These are phyloP conservation scores for Volvox reticuliferus DNA, from an alignment of 139 green algal genomes.

Conservation along the genomic window DNA sequence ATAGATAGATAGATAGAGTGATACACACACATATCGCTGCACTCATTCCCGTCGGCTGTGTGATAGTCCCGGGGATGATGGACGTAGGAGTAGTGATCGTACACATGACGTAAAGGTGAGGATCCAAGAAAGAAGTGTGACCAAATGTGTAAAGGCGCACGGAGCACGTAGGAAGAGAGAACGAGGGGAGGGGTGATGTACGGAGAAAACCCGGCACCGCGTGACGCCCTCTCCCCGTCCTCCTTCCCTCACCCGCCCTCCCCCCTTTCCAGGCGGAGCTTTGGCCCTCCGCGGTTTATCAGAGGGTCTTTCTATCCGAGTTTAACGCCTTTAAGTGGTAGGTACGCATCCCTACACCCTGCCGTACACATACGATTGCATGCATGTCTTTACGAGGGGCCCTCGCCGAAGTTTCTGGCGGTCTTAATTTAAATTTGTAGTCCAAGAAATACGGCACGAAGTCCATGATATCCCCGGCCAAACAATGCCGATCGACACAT, in stretches of 20 bases:
- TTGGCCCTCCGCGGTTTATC: slow-evolving; percentile 53
- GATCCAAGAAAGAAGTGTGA: not conserved
- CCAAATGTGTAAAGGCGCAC: not conserved
- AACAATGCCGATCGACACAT: too few relatives aligned
- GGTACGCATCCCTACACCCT: too few relatives aligned
- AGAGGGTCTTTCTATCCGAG: slow-evolving; percentile 62
- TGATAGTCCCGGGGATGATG: too few relatives aligned
- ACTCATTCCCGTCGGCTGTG: too few relatives aligned
- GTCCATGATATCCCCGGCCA: too few relatives aligned
- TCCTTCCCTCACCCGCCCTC: not conserved
- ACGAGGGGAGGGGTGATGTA: not conserved
- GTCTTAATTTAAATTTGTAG: too few relatives aligned
- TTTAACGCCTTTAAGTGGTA: slow-evolving; percentile 53
- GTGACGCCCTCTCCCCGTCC: not conserved
- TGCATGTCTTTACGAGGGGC: too few relatives aligned
- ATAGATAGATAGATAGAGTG: too few relatives aligned
- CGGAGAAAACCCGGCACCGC: not conserved
- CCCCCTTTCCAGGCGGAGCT: slow-evolving; percentile 15
- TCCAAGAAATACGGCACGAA: too few relatives aligned
- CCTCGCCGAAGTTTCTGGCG: too few relatives aligned
- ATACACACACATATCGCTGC: too few relatives aligned
- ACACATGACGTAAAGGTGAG: not conserved
- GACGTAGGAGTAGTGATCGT: not conserved
- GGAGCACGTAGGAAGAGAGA: not conserved
- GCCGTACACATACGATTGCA: too few relatives aligned